phyloP scores from a whole-genome alignment of 257 asterid genomes.

The Capsicum chinense region DNA sequence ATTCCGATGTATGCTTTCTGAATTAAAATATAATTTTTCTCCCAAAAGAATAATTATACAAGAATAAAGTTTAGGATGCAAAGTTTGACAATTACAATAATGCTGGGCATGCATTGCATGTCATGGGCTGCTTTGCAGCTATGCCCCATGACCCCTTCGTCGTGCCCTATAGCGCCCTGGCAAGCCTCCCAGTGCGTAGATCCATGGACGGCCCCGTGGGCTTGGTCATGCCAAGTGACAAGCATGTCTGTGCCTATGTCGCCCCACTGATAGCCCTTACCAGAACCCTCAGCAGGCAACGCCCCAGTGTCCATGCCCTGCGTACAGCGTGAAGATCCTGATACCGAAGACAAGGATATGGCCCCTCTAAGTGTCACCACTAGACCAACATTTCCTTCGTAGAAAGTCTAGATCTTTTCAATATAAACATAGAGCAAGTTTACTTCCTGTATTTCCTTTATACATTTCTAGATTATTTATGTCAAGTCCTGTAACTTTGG shows the following conservation, averaged over 20 bases:
- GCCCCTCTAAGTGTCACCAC: too few relatives aligned
- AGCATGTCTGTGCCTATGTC: neutral
- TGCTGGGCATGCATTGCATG: conserved; percentile 2
- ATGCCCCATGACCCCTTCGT: too few relatives aligned
- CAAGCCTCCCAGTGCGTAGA: too few relatives aligned
- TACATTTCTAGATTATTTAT: too few relatives aligned
- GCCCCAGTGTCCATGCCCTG: neutral
- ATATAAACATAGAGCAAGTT: too few relatives aligned
- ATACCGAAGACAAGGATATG: too few relatives aligned
- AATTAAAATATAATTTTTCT: neutral
- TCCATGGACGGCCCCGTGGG: neutral
- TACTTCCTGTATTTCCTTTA: too few relatives aligned
- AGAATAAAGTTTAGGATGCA: neutral
- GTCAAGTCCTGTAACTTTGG: too few relatives aligned
- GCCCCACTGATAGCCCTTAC: neutral
- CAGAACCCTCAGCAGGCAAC: neutral
- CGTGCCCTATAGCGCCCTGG: too few relatives aligned
- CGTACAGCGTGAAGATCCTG: too few relatives aligned
- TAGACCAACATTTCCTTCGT: too few relatives aligned
- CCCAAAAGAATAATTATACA: neutral
- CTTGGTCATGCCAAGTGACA: neutral
- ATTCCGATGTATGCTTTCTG: neutral
- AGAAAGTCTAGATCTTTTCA: too few relatives aligned
- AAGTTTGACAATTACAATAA: neutral
- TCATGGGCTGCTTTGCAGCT: neutral